A percentile compares a stretch with the other conserved stretches of the same genome.
phyloP scores from a whole-genome alignment of 1,284 basidiomycete genomes.

The Ustilago shanxiensis region DNA sequence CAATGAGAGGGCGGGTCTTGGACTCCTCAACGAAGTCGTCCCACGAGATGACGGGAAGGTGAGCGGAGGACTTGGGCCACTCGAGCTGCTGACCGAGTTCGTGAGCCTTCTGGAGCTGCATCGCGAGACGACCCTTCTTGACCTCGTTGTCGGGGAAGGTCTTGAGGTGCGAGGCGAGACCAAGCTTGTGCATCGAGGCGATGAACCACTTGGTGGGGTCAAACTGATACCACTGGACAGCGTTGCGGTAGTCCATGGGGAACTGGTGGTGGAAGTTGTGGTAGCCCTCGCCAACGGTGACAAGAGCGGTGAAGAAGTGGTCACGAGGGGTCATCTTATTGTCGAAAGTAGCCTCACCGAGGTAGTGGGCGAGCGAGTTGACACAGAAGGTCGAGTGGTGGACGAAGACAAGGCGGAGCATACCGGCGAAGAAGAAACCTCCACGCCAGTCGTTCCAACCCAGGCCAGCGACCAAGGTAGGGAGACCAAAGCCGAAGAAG shows the following conservation, averaged over 20 bases:
- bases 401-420: conserved; percentile 67
- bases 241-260: conserved; percentile 70
- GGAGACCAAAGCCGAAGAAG: conserved; percentile 66
- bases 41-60: conserved; percentile 69
- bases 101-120: conserved; percentile 65
- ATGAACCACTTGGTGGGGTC: conserved; percentile 71
- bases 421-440: conserved; percentile 68
- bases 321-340: conserved; percentile 69
- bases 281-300: conserved; percentile 69
- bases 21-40: conserved; percentile 67
- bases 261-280: conserved; percentile 71
- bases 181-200: conserved; percentile 55
- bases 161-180: conserved; percentile 68
- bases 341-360: conserved; percentile 68
- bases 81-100: conserved; percentile 51
- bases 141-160: conserved; percentile 70
- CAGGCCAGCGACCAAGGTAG: conserved; percentile 68
- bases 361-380: conserved; percentile 69
- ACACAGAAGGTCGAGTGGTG: conserved; percentile 70
- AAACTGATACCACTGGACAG: conserved; percentile 68
- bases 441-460: conserved; percentile 69
- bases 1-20: conserved; percentile 66
- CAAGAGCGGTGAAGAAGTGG: conserved; percentile 68
- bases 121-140: conserved; percentile 66
- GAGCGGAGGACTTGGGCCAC: conserved; percentile 62